These are phyloP conservation scores for Codiaeum variegatum DNA, from an alignment of 441 rosid species.

Conservation along the genomic window DNA sequence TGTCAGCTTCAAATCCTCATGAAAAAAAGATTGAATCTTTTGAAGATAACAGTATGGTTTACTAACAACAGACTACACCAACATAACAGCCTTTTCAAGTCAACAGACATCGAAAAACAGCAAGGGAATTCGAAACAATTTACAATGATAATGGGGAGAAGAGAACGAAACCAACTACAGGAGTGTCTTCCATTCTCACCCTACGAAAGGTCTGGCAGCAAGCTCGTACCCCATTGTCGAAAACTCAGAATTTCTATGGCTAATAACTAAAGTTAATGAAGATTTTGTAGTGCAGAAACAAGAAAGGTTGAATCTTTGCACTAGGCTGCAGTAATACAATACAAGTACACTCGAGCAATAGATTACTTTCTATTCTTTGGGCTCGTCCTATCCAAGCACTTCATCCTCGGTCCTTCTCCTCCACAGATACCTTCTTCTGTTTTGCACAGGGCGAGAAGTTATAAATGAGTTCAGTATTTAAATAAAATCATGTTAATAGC, in stretches of 20 bases:
- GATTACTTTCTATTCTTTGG: conserved; percentile 68
- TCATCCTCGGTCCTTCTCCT: conserved; percentile 56
- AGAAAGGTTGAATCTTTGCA: not conserved
- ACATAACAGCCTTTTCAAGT: not conserved
- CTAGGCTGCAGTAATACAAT: not conserved
- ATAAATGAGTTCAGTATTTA: conserved; percentile 3
- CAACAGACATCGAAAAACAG: not conserved
- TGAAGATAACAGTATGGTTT: not conserved
- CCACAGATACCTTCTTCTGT: conserved; percentile 66
- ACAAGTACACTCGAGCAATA: not conserved
- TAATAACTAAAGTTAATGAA: not conserved
- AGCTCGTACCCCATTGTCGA: not conserved
- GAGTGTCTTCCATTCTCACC: not conserved
- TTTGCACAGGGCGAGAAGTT: conserved; percentile 32
- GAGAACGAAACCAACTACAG: not conserved
- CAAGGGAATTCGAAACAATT: not conserved
- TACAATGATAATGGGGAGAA: not conserved
- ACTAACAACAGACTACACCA: not conserved
- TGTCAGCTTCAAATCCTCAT: not conserved
- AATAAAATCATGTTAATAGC: not conserved
- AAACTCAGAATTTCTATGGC: not conserved
- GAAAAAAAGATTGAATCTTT: not conserved
- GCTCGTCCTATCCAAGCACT: conserved; percentile 36
- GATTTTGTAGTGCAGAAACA: not conserved
- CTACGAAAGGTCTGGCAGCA: conserved; percentile 1